phyloP scores from a whole-genome alignment of 257 asterid genomes.

The Petunia axillaris region DNA sequence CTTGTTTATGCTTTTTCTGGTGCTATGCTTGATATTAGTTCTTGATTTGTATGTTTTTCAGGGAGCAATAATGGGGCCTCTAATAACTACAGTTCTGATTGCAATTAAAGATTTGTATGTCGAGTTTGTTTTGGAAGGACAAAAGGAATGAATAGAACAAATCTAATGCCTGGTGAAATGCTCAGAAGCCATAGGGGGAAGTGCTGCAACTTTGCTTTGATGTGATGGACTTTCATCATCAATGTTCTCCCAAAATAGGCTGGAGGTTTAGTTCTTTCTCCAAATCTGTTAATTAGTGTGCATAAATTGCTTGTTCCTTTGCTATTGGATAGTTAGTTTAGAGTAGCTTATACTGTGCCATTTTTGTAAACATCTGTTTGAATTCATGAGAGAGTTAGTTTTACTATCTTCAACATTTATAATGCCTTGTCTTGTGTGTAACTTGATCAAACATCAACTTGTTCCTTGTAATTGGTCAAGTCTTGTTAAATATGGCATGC shows the following conservation, averaged over 20 bases:
- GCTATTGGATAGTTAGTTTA: slow-evolving; percentile 3
- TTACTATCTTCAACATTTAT: background rate
- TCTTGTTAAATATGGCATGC: background rate
- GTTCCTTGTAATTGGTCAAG: background rate
- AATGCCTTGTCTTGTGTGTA: background rate
- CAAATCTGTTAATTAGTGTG: background rate
- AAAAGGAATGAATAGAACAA: slow-evolving; percentile 28
- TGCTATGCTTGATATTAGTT: background rate
- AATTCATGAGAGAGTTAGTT: background rate
- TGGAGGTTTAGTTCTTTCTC: background rate
- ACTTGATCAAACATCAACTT: background rate
- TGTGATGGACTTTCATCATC: background rate
- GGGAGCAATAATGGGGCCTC: slow-evolving; percentile 88
- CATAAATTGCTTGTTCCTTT: background rate
- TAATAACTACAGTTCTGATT: slow-evolving; percentile 66
- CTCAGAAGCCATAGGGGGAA: slow-evolving; percentile 16
- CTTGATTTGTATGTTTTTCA: slow-evolving; percentile 32
- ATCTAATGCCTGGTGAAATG: background rate
- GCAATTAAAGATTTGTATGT: slow-evolving; percentile 72
- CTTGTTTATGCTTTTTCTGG: background rate
- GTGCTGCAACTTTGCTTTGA: slow-evolving; percentile 20
- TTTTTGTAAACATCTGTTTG: background rate
- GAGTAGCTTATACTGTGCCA: background rate
- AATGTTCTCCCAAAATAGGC: background rate
- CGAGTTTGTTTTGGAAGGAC: slow-evolving; percentile 63